phyloP scores from a whole-genome alignment of 306 rosid species.

The Fragaria vesca region DNA sequence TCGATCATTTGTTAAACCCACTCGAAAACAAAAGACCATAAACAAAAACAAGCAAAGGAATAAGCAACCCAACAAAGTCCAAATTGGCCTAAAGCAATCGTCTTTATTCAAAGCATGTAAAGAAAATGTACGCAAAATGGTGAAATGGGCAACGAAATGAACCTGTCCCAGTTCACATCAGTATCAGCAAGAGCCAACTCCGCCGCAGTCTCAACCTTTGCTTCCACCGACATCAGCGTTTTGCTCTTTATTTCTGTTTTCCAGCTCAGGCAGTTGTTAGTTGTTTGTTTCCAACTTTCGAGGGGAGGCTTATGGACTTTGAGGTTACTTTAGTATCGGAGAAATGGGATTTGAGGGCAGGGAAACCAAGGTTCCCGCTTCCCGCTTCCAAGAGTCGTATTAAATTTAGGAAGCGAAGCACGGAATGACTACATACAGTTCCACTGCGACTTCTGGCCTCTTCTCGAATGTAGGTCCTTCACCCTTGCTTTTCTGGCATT shows the following conservation, averaged over 20 bases:
- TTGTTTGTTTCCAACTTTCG: neutral
- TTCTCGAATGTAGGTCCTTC: neutral
- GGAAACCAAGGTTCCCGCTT: neutral
- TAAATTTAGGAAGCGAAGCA: neutral
- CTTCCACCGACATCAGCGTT: conserved; percentile 40
- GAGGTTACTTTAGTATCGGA: neutral
- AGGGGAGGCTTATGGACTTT: neutral
- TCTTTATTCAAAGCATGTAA: neutral
- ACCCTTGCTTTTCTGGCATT: neutral
- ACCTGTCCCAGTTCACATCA: conserved; percentile 88
- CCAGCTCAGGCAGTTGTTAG: neutral
- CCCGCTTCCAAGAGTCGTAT: neutral
- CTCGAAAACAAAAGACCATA: neutral
- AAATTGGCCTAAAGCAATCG: neutral
- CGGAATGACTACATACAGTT: neutral
- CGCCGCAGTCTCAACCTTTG: conserved; percentile 42
- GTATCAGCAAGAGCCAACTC: conserved; percentile 65
- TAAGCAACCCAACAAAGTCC: neutral
- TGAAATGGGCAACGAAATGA: neutral
- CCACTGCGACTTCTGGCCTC: neutral
- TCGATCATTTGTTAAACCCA: neutral
- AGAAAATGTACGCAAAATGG: neutral
- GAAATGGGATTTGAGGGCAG: neutral
- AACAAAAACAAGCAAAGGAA: neutral
- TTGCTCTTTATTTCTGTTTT: neutral